These are phyloP conservation scores for Lactarius psammicola DNA, from an alignment of 768 basidiomycete genomes.

Conservation along the genomic window DNA sequence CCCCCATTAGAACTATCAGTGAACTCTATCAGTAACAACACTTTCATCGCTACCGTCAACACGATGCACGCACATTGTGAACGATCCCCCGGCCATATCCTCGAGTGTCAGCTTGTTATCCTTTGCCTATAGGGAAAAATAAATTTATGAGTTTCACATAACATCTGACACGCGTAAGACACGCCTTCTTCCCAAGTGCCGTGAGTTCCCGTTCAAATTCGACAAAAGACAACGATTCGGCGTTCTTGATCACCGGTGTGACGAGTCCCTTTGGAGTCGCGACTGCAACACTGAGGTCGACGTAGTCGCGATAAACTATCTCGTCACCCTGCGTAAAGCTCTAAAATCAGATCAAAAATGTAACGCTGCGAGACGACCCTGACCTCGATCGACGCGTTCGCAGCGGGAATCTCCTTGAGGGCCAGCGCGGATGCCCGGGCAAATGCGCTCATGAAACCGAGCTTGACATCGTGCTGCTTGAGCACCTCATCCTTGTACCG, in stretches of 20 bases:
- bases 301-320: conserved; percentile 89
- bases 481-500: conserved; percentile 90
- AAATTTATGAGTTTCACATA: conserved; percentile 16
- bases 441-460: conserved; percentile 98
- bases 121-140: conserved; percentile 52
- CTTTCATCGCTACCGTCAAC: conserved; percentile 4
- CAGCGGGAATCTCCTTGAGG: conserved; percentile 87
- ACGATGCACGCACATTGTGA: conserved; percentile 77
- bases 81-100: conserved; percentile 98
- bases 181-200: conserved; percentile 81
- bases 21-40: conserved; percentile 18
- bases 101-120: conserved; percentile 95
- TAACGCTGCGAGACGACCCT: conserved; percentile 31
- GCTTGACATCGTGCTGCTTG: conserved; percentile 91
- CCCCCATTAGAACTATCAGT: conserved; percentile 87
- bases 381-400: conserved; percentile 87
- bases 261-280: conserved; percentile 97
- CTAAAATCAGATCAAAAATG: conserved; percentile 31
- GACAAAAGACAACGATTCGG: conserved; percentile 80
- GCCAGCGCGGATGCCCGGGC: conserved; percentile 83
- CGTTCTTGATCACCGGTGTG: conserved; percentile 92
- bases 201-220: conserved; percentile 94
- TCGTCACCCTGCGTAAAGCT: conserved; percentile 55
- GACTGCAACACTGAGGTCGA: conserved; percentile 94
- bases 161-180: conserved; percentile 7